Evolutionary conservation across 1,139 yeast species (phyloP).

Genomic region (Debaryomycetaceae sp.): DNA sequence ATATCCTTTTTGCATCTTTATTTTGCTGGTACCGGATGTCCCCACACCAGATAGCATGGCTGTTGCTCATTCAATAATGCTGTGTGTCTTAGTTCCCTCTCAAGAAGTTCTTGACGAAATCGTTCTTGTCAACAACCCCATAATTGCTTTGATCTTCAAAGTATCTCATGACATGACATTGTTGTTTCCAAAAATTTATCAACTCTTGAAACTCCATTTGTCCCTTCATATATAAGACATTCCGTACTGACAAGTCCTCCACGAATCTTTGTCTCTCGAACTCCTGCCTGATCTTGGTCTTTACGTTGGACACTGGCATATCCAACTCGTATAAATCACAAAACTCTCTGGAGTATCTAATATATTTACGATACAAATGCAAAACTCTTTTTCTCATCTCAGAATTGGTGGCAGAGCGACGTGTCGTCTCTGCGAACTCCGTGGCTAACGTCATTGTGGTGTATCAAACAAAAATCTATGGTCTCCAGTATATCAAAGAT

Average conservation of each 20-base stretch:
- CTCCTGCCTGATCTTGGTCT: constrained; percentile 85
- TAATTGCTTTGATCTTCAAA: constrained; percentile 64
- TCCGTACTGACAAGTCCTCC: constrained; percentile 59
- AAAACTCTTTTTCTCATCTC: constrained; percentile 67
- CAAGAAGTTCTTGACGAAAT: constrained; percentile 70
- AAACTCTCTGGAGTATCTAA: constrained; percentile 61
- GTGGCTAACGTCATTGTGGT: constrained; percentile 63
- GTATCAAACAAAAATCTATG: neutral
- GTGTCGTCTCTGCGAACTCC: constrained; percentile 81
- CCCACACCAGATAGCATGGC: neutral
- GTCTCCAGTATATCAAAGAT: neutral
- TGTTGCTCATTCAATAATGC: neutral
- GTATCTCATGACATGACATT: constrained; percentile 79
- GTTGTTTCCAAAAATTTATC: constrained; percentile 89
- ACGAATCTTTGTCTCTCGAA: constrained; percentile 82
- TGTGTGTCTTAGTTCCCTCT: constrained; percentile 41
- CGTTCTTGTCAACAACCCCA: constrained; percentile 45
- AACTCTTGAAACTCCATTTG: constrained; percentile 91
- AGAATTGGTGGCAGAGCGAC: constrained; percentile 56
- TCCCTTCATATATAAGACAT: constrained; percentile 73
- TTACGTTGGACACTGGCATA: constrained; percentile 76
- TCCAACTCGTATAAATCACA: constrained; percentile 74
- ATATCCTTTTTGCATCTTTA: no score
- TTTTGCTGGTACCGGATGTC: neutral
- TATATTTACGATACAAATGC: constrained; percentile 68